Conservation (phyloP, 441 rosid species). For the Populus hybrid region DNA sequence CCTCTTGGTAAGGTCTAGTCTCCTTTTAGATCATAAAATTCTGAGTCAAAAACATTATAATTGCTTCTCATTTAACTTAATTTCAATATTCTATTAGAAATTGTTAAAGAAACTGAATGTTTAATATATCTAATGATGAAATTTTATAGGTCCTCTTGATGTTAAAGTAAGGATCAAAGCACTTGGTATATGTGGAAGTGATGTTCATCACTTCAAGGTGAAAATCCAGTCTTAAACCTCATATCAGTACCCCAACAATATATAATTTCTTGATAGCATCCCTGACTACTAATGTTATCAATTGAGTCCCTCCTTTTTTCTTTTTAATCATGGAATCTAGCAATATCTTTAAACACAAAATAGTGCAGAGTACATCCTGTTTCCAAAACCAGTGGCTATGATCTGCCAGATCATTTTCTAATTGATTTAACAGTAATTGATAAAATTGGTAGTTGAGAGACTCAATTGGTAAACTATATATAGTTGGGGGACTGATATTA, state of each 20-base stretch:
- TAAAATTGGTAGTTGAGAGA: background rate
- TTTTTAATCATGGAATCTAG: background rate
- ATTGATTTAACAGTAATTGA: background rate
- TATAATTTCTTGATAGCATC: background rate
- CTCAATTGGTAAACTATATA: background rate
- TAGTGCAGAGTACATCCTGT: background rate
- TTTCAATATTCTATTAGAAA: background rate
- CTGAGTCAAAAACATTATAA: background rate
- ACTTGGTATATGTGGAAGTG: constrained; percentile 94
- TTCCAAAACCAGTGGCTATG: background rate
- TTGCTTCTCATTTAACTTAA: background rate
- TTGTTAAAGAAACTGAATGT: background rate
- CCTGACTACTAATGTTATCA: background rate
- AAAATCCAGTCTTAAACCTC: background rate
- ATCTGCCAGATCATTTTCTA: too few species aligned
- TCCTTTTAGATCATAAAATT: background rate
- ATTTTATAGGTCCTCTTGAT: constrained; percentile 68
- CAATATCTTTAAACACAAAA: background rate
- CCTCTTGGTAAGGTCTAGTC: constrained; percentile 49
- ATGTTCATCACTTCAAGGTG: constrained; percentile 95
- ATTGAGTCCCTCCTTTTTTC: background rate
- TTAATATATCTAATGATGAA: background rate
- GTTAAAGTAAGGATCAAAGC: constrained; percentile 89
- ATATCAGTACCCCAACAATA: background rate
- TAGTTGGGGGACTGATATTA: background rate